Evolutionary conservation across 805 yeast species (phyloP).

Genomic region (Schwanniomyces polymorphus): DNA sequence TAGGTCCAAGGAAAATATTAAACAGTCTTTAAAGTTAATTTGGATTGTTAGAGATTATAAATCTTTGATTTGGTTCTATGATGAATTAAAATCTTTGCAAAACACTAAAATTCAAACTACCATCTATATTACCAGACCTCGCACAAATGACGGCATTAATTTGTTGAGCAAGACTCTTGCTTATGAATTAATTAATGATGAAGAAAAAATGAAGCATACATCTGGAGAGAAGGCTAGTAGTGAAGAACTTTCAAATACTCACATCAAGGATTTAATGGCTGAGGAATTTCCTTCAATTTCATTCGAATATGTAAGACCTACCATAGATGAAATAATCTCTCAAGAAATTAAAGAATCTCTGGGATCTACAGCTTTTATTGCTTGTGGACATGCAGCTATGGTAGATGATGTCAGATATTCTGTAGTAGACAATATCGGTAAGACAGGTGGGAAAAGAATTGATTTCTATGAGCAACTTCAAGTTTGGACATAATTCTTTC

Average conservation of each 20-base stretch:
- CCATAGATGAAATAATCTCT: conserved; percentile 30
- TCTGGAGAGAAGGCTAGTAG: conserved; percentile 7
- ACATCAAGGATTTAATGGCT: conserved; percentile 12
- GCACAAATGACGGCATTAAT: conserved; percentile 4
- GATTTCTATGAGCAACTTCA: conserved; percentile 39
- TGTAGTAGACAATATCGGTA: conserved; percentile 22
- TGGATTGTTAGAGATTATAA: conserved; percentile 43
- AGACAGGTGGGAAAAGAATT: conserved; percentile 16
- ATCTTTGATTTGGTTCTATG: conserved; percentile 39
- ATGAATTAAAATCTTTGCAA: conserved; percentile 33
- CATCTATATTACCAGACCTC: conserved; percentile 42
- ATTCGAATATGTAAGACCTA: conserved; percentile 47
- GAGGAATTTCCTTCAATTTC: conserved; percentile 35
- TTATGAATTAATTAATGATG: conserved; percentile 1
- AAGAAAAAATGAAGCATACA: neutral
- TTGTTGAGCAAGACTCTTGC: conserved; percentile 1
- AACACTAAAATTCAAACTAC: conserved; percentile 33
- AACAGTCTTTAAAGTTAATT: conserved; percentile 24
- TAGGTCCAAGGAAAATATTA: conserved; percentile 5
- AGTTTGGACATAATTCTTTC: conserved; percentile 17
- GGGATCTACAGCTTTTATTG: conserved; percentile 46
- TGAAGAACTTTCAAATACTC: conserved; percentile 10
- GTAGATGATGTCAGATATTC: conserved; percentile 33
- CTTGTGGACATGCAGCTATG: conserved; percentile 50
- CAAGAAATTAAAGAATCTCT: conserved; percentile 34